Base-by-base conservation (phyloP, 2,329 filamentous ascomycete species). In the Aspergillus sp. region DNA sequence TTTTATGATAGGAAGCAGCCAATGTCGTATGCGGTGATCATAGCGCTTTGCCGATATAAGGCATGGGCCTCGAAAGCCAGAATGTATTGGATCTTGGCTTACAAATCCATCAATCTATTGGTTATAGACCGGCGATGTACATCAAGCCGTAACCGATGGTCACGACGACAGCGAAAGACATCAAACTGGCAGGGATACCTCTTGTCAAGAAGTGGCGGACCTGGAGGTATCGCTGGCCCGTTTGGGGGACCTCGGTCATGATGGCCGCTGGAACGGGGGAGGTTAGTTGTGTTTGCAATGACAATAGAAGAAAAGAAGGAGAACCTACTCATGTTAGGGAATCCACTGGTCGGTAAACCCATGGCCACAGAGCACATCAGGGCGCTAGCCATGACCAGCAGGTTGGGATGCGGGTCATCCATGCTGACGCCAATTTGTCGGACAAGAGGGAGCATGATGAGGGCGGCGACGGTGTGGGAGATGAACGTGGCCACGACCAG, bases 331-430 rank as follows among this genome's bases (percentile, higher is more conserved):
- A 99, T 99, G 69, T 99, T 99, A 1, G 95, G 95, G 80, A 99
- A 99, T 9, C 95, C 96, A 73, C 89, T 94, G 0, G 95, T 99
- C 2, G 95, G 95, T 76, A 99, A 77, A 12, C 89, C 95, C 95
- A 99, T 99, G 2, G 92, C 95, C n/a, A 93, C 93, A 65, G 90
- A 94, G 73, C 95, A 97, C 92, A 99, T 99, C 63, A 99, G 79
- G 11, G 96, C 94, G 56, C 90, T 89, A 0, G 88, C 91, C 94
- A 99, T 98, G 63, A 99, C 95, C 60, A 99, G 80, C 61, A 99
- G 78, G 75, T 98, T 98, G 9, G 95, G 94, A 73, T 96, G 92
- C 29, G 94, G 93, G 73, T 96, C 84, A 2, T 89, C 85, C 92
- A 99, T 96, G 53, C 82, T 84, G 61, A 86, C 82, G 18, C 95